Percentiles rank a stretch among this genome's conserved stretches.
Conservation (phyloP, 306 rosid genomes). For the Cucurbita ficifolia region DNA sequence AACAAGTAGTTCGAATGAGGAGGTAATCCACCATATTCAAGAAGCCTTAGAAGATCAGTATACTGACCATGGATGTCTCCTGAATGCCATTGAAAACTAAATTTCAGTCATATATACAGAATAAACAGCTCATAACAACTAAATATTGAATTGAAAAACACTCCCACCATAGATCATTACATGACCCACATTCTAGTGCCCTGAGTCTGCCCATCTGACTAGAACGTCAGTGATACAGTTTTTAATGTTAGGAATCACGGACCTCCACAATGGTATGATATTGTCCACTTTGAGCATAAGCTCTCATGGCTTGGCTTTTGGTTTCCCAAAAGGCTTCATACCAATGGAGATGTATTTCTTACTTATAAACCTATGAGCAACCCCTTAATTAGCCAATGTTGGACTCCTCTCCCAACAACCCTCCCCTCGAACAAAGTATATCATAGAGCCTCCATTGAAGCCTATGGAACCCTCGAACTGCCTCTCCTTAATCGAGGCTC, state of each 20-base stretch:
- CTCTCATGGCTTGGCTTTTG: too few relatives aligned
- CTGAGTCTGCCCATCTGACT: neutral
- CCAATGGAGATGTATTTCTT: too few relatives aligned
- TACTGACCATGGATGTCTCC: constrained; percentile 91
- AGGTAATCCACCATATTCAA: constrained; percentile 74
- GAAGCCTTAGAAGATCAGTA: constrained; percentile 67
- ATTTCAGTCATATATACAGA: neutral
- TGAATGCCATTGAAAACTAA: constrained; percentile 8
- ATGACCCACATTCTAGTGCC: neutral
- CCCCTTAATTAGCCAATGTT: too few relatives aligned
- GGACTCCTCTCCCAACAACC: too few relatives aligned
- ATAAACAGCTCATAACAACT: neutral
- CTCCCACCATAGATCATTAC: neutral
- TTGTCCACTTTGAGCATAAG: too few relatives aligned
- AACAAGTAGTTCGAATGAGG: constrained; percentile 74
- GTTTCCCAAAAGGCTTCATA: too few relatives aligned
- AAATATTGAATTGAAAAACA: neutral
- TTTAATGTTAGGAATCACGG: neutral
- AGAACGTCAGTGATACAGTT: neutral
- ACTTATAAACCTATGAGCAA: too few relatives aligned
- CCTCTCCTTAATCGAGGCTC: too few relatives aligned
- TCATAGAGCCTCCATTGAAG: too few relatives aligned
- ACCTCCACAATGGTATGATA: too few relatives aligned
- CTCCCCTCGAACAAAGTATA: too few relatives aligned
- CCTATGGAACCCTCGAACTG: too few relatives aligned